phyloP scores from a whole-genome alignment of 768 basidiomycete species.

The Dioszegia crocea region DNA sequence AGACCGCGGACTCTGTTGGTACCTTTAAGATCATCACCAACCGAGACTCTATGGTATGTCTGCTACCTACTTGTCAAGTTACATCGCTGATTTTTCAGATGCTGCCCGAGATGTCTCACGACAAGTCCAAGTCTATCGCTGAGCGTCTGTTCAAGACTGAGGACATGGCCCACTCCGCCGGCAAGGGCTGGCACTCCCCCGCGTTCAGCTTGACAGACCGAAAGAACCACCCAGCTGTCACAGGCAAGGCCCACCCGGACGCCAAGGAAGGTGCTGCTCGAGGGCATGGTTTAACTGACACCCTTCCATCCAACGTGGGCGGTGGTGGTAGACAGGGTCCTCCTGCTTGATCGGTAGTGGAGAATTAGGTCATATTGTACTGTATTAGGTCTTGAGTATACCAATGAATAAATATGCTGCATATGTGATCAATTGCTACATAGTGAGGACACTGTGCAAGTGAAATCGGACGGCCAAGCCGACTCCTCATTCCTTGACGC shows the following conservation, averaged over 20 bases:
- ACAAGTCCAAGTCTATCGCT: conserved; percentile 62
- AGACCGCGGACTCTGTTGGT: conserved; percentile 45
- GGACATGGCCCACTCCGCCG: conserved; percentile 53
- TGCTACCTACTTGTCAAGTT: conserved; percentile 12
- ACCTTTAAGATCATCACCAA: conserved; percentile 81
- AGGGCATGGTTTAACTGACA: conserved; percentile 7
- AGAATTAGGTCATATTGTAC: neutral
- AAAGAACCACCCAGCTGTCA: conserved; percentile 41
- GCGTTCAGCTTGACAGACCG: conserved; percentile 49
- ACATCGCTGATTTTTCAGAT: conserved; percentile 47
- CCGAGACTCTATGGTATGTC: conserved; percentile 54
- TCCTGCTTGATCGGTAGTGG: neutral
- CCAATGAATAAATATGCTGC: no score
- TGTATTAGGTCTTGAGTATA: no score
- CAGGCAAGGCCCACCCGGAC: conserved; percentile 39
- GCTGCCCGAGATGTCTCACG: conserved; percentile 61
- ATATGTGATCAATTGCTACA: no score
- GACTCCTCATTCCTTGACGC: no score
- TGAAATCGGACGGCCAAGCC: no score
- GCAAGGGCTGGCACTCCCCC: conserved; percentile 57
- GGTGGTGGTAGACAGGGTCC: conserved; percentile 7
- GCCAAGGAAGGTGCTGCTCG: conserved; percentile 26
- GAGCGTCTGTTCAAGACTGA: conserved; percentile 57
- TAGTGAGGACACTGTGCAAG: no score
- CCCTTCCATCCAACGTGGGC: conserved; percentile 3